phyloP scores from a whole-genome alignment of 306 rosid genomes.

The Ormosia semicastrata region DNA sequence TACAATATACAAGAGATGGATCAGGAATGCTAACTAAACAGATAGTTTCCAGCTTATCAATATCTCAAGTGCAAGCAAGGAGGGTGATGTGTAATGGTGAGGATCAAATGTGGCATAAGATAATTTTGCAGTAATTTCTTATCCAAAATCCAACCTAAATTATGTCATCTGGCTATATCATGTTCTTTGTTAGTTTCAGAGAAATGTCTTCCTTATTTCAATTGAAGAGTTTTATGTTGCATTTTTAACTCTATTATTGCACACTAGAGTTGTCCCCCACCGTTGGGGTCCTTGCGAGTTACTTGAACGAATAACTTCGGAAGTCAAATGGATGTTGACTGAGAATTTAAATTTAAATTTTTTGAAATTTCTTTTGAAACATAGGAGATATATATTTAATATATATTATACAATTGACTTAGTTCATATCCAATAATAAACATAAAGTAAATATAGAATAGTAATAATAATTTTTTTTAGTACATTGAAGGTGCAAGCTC shows the following conservation, averaged over 20 bases:
- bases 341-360: too few species aligned
- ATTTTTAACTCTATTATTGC: neutral
- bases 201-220: neutral
- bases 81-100: neutral
- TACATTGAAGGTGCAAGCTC: too few species aligned
- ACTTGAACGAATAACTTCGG: neutral
- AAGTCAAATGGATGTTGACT: too few species aligned
- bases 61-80: neutral
- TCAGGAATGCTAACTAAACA: neutral
- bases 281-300: neutral
- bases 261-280: neutral
- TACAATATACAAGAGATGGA: neutral
- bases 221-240: neutral
- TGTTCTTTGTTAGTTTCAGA: neutral
- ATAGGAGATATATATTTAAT: neutral
- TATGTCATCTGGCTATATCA: neutral
- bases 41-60: neutral
- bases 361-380: neutral
- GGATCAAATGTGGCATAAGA: slow-evolving; percentile 2
- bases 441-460: too few species aligned
- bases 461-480: too few species aligned
- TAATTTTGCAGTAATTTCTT: slow-evolving; percentile 8
- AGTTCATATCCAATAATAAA: too few species aligned
- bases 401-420: too few species aligned
- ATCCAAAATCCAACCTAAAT: neutral